A percentile compares a stretch with the other conserved stretches of the same genome.
phyloP scores from a whole-genome alignment of 805 yeast species.

The Candida anglica region DNA sequence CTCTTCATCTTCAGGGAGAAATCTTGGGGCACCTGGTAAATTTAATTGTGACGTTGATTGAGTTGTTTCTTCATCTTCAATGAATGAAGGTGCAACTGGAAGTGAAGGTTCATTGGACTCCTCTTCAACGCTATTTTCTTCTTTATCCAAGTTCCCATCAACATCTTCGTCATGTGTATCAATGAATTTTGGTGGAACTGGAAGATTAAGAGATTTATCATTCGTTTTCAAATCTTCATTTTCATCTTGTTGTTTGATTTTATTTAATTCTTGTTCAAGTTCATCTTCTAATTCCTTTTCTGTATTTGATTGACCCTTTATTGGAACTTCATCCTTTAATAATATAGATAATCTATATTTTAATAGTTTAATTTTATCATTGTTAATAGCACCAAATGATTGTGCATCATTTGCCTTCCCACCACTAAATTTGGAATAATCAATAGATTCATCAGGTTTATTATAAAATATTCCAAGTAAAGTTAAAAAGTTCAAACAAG shows the following conservation, averaged over 20 bases:
- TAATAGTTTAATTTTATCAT: conserved; percentile 30
- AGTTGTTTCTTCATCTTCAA: conserved; percentile 5
- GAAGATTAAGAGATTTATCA: too few species aligned
- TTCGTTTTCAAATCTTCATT: not conserved
- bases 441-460: conserved; percentile 20
- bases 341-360: conserved; percentile 36
- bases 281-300: conserved; percentile 25
- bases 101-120: not conserved
- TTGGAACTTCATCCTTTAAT: conserved; percentile 32
- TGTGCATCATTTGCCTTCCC: conserved; percentile 23
- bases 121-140: too few species aligned
- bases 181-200: not conserved
- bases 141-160: too few species aligned
- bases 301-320: conserved; percentile 17
- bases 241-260: conserved; percentile 5
- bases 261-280: conserved; percentile 18
- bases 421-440: conserved; percentile 30
- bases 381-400: conserved; percentile 22
- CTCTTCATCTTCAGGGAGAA: conserved; percentile 22
- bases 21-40: conserved; percentile 39
- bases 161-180: conserved; percentile 2
- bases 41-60: not conserved
- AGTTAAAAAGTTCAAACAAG: conserved; percentile 30
- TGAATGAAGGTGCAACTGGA: conserved; percentile 6
- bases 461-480: conserved; percentile 22